These are phyloP conservation scores for Stylosanthes scabra DNA, from an alignment of 331 rosid genomes.

Conservation along the genomic window DNA sequence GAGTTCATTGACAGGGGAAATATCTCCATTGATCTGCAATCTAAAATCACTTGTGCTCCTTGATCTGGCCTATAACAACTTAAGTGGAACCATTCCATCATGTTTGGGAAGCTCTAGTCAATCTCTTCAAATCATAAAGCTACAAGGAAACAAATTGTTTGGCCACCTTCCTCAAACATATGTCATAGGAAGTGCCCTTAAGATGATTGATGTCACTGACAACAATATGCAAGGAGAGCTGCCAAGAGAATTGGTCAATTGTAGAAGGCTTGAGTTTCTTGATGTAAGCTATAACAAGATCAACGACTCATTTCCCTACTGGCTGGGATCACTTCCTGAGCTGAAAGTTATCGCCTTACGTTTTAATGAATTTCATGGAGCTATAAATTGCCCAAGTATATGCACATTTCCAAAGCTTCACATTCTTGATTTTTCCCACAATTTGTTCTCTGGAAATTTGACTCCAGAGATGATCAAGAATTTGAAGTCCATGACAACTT, in stretches of 20 bases:
- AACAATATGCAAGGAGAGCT: conserved; percentile 28
- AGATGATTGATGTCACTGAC: neutral
- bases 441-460: conserved; percentile 8
- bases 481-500: conserved; percentile 24
- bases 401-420: neutral
- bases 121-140: neutral
- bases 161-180: conserved; percentile 19
- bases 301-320: conserved; percentile 33
- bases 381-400: neutral
- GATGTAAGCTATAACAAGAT: conserved; percentile 32
- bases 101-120: conserved; percentile 33
- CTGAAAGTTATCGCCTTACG: conserved; percentile 16
- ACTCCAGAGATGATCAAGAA: neutral
- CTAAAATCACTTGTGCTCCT: conserved; percentile 10
- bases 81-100: conserved; percentile 12
- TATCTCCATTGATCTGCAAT: conserved; percentile 29
- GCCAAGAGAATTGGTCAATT: conserved; percentile 16
- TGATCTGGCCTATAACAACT: conserved; percentile 23
- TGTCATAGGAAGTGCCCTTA: neutral
- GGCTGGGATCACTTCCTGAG: conserved; percentile 24
- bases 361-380: conserved; percentile 20
- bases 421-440: neutral
- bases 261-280: conserved; percentile 11
- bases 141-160: conserved; percentile 15
- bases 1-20: conserved; percentile 3